Base-by-base conservation (phyloP, 805 yeast genomes). In the Zygoascus bituminiphila region DNA sequence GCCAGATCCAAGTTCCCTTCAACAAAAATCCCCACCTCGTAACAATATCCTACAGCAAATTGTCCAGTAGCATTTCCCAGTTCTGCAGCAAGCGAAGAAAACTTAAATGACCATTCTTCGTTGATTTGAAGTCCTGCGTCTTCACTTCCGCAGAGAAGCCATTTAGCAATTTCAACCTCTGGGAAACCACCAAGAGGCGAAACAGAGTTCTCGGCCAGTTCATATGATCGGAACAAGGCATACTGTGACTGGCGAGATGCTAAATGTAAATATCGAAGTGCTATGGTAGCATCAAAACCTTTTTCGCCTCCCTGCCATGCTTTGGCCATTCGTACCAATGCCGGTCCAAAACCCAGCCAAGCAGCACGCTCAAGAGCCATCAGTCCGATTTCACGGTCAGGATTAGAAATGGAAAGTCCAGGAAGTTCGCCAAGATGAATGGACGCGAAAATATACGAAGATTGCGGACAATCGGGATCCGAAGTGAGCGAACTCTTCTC, bases 81-180 rank as follows among this genome's bases (percentile, higher is more conserved):
- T 48, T 77, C 78, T 0, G 85, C 76, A n/a, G 84, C 82, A 49
- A 74, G 73, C 6, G 69, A 58, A 3, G 87, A 84, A 81, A 87
- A 84, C 15, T 75, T 62, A 54, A 76, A 81, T 1, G 88, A 87
- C 66, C 82, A 82, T 41, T 70, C 71, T 54, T 77, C 82, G 61
- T 80, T 79, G 6, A 75, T 72, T 39, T 67, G 65, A 39, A 84
- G 61, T 1, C 77, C 66, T 10, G 25, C 17, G 1, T 72, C 77
- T 12, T 71, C 70, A 1, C 78, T 79, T 1, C 94, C 94, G 0
- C 88, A 79, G 10, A 84, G 71, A 56, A 81, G 78, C 89, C 91
- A 84, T 43, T 68, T 68, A 37, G 68, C 61, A 14, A 70, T 52
- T 53, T 68, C 73, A 41, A 67, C 62, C 45, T 66, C 70, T 1